phyloP scores from a whole-genome alignment of 495 filamentous ascomycete species.

The Trichoderma asperelloides region DNA sequence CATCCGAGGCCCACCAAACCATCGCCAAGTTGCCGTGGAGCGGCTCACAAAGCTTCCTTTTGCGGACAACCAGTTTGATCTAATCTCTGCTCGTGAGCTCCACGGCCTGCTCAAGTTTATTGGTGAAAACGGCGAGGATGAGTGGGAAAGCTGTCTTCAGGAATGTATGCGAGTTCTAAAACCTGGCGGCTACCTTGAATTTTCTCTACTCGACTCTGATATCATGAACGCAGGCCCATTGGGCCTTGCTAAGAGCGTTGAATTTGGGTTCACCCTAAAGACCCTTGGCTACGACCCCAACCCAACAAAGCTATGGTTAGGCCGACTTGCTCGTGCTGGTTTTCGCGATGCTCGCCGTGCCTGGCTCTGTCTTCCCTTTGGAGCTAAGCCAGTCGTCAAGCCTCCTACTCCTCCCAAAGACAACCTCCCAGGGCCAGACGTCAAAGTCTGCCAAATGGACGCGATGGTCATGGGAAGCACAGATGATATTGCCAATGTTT shows the following conservation, averaged over 20 bases:
- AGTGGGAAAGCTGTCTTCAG: slow-evolving; percentile 75
- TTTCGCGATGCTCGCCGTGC: slow-evolving; percentile 75
- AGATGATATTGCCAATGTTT: slow-evolving; percentile 61
- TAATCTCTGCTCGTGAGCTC: slow-evolving; percentile 84
- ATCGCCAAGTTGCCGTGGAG: slow-evolving; percentile 67
- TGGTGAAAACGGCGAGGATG: slow-evolving; percentile 55
- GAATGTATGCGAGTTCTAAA: slow-evolving; percentile 89
- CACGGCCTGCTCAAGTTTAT: slow-evolving; percentile 69
- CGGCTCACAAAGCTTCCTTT: slow-evolving; percentile 78
- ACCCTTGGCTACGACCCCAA: slow-evolving; percentile 78
- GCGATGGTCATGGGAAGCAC: slow-evolving; percentile 63
- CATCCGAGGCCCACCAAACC: slow-evolving; percentile 77
- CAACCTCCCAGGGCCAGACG: slow-evolving; percentile 26
- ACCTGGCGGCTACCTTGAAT: slow-evolving; percentile 88
- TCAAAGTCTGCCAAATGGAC: slow-evolving; percentile 48
- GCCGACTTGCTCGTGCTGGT: slow-evolving; percentile 60
- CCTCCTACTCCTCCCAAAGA: slow-evolving; percentile 24
- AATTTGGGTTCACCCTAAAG: slow-evolving; percentile 82
- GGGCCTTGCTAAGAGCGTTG: slow-evolving; percentile 70
- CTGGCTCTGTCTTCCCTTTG: slow-evolving; percentile 88
- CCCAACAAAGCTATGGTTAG: slow-evolving; percentile 71
- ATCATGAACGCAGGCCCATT: slow-evolving; percentile 73
- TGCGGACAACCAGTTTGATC: slow-evolving; percentile 78
- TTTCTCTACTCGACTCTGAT: slow-evolving; percentile 78
- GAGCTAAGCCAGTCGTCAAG: slow-evolving; percentile 42